Base-by-base conservation (phyloP, 805 yeast species). In the Priceomyces castillae region DNA sequence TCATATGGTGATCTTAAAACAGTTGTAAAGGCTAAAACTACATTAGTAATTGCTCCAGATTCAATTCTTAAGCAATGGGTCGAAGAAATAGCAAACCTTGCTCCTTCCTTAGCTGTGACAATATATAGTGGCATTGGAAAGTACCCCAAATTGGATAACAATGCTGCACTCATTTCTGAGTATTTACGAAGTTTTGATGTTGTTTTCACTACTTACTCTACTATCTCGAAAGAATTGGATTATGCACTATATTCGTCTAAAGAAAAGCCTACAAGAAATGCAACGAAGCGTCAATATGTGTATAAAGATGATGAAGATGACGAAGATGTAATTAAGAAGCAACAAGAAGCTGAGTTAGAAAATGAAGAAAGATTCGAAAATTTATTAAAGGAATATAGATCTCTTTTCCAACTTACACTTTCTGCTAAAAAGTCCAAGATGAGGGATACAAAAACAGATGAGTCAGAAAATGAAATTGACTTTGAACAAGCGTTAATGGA, bases 61-160 rank as follows among this genome's bases (percentile, higher is more conserved):
- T 80, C 96, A 0, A 88, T 94, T 46, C 61, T 86, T 15, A 71
- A 78, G 23, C 99, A 94, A 59, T 94, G 99, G 99, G 71, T 75
- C 1, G 81, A 80, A 17, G 99, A 92, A 65, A 71, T 90, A 5
- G 53, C 58, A 3, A 67, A 66, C 20, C 54, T 76, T 4, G 81
- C 90, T 0, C 86, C 94, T 0, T 57, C 71, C 3, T 62, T 90
- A 30, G 76, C 72, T 7, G 78, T 86, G 0, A 74, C 80, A 42
- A 71, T 80, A 2, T 90, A 92, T 62, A 67, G 69, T 25, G 96
- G 96, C 0, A 45, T 69, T 9, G 58, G 52, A 23, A 56, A 57
- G 12, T 61, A 62, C 38, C 57, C 62, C 1, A 51, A 49, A 30
- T 47, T 58, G 11, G 48, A 51, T 9, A 65, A 66, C 42, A 64